These are phyloP conservation scores for Asterella californica DNA, from an alignment of 225 moss, liverwort and hornwort species.

Conservation along the genomic window DNA sequence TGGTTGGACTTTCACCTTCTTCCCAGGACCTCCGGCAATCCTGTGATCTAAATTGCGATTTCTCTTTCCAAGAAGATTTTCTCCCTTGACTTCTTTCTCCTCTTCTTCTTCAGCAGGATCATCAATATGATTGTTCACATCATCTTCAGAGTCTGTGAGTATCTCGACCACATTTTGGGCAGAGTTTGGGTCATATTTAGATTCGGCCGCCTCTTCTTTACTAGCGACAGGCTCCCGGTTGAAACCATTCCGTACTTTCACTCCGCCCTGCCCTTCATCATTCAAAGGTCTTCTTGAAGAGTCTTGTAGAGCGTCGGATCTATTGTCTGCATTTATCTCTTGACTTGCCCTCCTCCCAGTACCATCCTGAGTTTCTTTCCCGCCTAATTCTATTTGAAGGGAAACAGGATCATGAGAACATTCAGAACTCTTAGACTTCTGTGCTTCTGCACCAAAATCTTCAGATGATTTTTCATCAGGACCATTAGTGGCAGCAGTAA, in stretches of 20 bases:
- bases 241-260: not conserved
- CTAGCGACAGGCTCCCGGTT: not conserved
- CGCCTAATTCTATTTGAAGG: not conserved
- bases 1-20: slow-evolving; percentile 18
- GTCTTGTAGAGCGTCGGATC: not conserved
- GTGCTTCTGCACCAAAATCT: slow-evolving; percentile 21
- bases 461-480: slow-evolving; percentile 25
- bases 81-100: slow-evolving; percentile 9
- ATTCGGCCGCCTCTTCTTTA: not conserved
- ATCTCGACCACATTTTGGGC: slow-evolving; percentile 2
- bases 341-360: not conserved
- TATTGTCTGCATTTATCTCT: not conserved
- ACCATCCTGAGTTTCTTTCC: not conserved
- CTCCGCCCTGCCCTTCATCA: not conserved
- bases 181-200: not conserved
- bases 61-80: slow-evolving; percentile 23
- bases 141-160: slow-evolving; percentile 29
- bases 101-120: slow-evolving; percentile 9
- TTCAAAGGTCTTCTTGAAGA: not conserved
- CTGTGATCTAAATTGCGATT: slow-evolving; percentile 17
- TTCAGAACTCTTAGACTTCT: slow-evolving; percentile 4
- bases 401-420: not conserved
- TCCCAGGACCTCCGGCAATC: slow-evolving; percentile 5
- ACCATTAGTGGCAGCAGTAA: slow-evolving; percentile 31
- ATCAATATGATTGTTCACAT: slow-evolving; percentile 7